These are phyloP conservation scores for Cnidoscolus chayamansa DNA, from an alignment of 441 rosid species.

Conservation along the genomic window DNA sequence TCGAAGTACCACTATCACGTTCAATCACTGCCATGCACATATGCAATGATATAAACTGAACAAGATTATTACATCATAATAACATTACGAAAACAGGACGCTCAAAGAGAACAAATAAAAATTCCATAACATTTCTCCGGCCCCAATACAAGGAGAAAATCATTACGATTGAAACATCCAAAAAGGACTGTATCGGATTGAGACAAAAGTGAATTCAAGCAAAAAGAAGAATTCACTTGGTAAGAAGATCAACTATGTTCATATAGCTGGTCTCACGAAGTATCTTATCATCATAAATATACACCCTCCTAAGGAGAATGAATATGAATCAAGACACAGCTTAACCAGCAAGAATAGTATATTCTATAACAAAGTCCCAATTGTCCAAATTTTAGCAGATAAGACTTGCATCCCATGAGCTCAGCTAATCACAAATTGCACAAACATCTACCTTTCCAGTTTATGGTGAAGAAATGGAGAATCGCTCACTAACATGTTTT, in stretches of 20 bases:
- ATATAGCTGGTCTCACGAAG: constrained; percentile 54
- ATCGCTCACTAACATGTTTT: not conserved
- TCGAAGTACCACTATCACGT: too few relatives aligned
- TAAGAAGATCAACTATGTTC: constrained; percentile 32
- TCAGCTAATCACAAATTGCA: too few relatives aligned
- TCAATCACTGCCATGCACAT: too few relatives aligned
- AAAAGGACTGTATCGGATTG: constrained; percentile 27
- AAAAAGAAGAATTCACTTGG: constrained; percentile 29
- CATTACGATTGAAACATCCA: not conserved
- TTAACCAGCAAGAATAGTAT: constrained; percentile 32
- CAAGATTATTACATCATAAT: too few relatives aligned
- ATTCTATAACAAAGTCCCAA: not conserved
- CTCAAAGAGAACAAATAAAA: too few relatives aligned
- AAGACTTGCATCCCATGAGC: too few relatives aligned
- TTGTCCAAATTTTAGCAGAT: not conserved
- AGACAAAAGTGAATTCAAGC: constrained; percentile 41
- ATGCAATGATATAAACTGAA: too few relatives aligned
- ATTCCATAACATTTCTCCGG: too few relatives aligned
- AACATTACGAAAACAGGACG: too few relatives aligned
- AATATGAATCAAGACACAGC: constrained; percentile 32
- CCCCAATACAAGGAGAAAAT: not conserved
- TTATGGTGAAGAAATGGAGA: too few relatives aligned
- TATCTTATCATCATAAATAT: constrained; percentile 30
- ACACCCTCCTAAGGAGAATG: constrained; percentile 17
- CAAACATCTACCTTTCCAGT: too few relatives aligned